Conservation (phyloP, 2,329 filamentous ascomycete species). For the Daldinia sp. region DNA sequence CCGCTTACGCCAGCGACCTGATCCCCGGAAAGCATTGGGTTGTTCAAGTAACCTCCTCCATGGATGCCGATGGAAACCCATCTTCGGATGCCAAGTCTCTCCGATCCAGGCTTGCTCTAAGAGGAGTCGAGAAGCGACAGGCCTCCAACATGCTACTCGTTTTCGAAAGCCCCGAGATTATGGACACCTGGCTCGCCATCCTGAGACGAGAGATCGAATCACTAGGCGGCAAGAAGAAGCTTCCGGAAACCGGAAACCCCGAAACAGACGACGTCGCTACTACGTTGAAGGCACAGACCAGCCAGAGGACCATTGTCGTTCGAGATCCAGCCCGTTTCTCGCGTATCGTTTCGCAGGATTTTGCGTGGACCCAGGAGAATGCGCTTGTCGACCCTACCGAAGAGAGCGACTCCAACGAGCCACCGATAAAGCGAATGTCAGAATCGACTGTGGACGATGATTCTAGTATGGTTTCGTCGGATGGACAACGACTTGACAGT, state of each 20-base stretch:
- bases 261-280: constrained; percentile 52
- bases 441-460: constrained; percentile 60
- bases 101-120: constrained; percentile 70
- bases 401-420: constrained; percentile 43
- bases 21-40: constrained; percentile 85
- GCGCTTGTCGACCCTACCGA: constrained; percentile 38
- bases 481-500: constrained; percentile 65
- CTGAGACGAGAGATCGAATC: constrained; percentile 75
- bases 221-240: constrained; percentile 70
- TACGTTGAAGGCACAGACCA: constrained; percentile 51
- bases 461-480: constrained; percentile 66
- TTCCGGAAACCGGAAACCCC: constrained; percentile 66
- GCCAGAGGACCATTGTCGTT: constrained; percentile 58
- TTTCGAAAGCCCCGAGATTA: constrained; percentile 74
- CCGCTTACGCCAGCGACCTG: constrained; percentile 80
- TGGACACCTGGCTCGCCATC: constrained; percentile 77
- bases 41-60: constrained; percentile 74
- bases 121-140: constrained; percentile 62
- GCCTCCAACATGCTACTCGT: constrained; percentile 75
- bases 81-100: constrained; percentile 65
- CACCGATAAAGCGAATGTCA: constrained; percentile 45
- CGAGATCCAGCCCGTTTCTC: constrained; percentile 59
- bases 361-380: constrained; percentile 47
- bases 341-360: constrained; percentile 49
- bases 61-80: constrained; percentile 64